Percentiles rank a stretch among this genome's conserved stretches.
Evolutionary conservation across 2,329 filamentous ascomycete genomes (phyloP).

Genomic region (Apiospora sp.): DNA sequence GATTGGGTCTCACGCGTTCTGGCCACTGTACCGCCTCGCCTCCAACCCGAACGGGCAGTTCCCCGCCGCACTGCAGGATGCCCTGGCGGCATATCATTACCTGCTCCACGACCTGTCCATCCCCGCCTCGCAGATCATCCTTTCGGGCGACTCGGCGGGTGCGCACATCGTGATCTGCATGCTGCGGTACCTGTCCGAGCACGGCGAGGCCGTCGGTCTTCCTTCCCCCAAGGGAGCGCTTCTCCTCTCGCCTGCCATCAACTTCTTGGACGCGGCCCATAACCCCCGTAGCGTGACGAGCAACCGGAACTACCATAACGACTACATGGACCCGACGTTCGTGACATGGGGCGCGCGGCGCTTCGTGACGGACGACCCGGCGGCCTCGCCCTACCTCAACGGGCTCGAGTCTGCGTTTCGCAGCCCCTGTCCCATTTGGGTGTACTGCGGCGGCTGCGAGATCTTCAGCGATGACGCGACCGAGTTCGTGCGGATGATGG

Average conservation of each 20-base stretch:
- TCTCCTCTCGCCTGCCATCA: slow-evolving; percentile 33
- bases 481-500: slow-evolving; percentile 47
- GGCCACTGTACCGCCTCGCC: slow-evolving; percentile 35
- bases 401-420: slow-evolving; percentile 49
- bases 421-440: slow-evolving; percentile 49
- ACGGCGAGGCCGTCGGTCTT: slow-evolving; percentile 44
- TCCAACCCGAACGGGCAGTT: slow-evolving; percentile 43
- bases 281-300: slow-evolving; percentile 30
- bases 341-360: slow-evolving; percentile 9
- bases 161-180: slow-evolving; percentile 43
- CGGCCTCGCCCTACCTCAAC: slow-evolving; percentile 46
- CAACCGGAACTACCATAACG: slow-evolving; percentile 32
- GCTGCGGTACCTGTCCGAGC: slow-evolving; percentile 54
- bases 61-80: slow-evolving; percentile 59
- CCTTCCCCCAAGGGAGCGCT: slow-evolving; percentile 48
- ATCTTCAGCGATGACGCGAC: slow-evolving; percentile 49
- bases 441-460: slow-evolving; percentile 50
- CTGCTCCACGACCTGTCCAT: slow-evolving; percentile 50
- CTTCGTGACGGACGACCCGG: slow-evolving; percentile 40
- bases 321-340: slow-evolving; percentile 21
- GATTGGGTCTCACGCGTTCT: slow-evolving; percentile 47
- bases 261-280: slow-evolving; percentile 28
- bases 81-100: slow-evolving; percentile 54
- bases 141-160: slow-evolving; percentile 5
- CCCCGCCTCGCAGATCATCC: slow-evolving; percentile 12